These are phyloP conservation scores for Noccaea caerulescens DNA, from an alignment of 345 rosid species.

Conservation along the genomic window DNA sequence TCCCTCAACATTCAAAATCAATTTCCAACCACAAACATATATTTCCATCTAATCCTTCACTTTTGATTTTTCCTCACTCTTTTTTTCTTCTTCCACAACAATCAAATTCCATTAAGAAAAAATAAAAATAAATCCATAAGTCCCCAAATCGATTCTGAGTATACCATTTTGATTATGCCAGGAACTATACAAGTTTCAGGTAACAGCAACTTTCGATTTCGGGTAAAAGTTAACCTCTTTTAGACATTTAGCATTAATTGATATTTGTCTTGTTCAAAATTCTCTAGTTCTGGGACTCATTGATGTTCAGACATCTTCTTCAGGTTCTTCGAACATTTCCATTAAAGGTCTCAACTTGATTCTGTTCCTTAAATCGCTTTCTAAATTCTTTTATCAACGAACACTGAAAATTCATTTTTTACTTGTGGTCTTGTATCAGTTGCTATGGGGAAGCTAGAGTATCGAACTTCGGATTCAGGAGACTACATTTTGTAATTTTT, in stretches of 20 bases:
- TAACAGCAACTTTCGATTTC: constrained; percentile 43
- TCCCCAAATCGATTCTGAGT: constrained; percentile 14
- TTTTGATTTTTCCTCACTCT: constrained; percentile 1
- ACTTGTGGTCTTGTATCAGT: constrained; percentile 51
- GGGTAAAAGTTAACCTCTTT: background rate
- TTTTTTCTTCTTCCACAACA: constrained; percentile 33
- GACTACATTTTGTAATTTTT: constrained; percentile 79
- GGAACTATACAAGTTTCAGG: constrained; percentile 94
- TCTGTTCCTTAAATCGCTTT: background rate
- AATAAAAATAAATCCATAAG: background rate
- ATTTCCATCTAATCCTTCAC: constrained; percentile 50
- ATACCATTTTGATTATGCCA: constrained; percentile 59
- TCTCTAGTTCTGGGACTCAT: constrained; percentile 63
- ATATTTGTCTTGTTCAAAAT: constrained; percentile 22
- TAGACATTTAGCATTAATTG: constrained; percentile 4
- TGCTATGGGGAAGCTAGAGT: constrained; percentile 79
- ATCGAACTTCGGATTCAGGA: constrained; percentile 59
- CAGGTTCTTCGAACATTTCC: constrained; percentile 51
- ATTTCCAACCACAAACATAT: constrained; percentile 55
- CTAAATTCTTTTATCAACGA: background rate
- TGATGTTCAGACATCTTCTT: constrained; percentile 54
- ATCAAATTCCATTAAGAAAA: background rate
- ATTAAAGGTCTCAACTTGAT: constrained; percentile 61
- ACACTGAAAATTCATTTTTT: constrained; percentile 3
- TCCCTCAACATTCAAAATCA: constrained; percentile 28